Base-by-base conservation (phyloP, 2,329 filamentous ascomycete genomes). In the Clarireedia hainanense region DNA sequence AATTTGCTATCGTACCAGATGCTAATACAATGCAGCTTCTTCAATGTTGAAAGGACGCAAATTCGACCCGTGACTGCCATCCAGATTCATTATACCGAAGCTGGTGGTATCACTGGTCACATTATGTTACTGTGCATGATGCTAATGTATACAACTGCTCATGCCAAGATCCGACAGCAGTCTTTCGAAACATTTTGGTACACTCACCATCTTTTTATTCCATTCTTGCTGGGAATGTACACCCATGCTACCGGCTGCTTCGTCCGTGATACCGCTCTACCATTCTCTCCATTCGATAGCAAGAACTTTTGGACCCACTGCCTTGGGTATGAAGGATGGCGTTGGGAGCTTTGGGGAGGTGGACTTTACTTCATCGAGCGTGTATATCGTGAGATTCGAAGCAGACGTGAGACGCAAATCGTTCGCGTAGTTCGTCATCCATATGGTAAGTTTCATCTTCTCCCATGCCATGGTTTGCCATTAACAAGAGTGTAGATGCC, bases 161-260 rank as follows among this genome's bases (percentile, higher is more conserved):
- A 99, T 69, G 81, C 87, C 65, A 88, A 89, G 63, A 97, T 99
- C 62, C 88, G 94, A 54, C 92, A 97, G 70, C 94, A 99, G 70
- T 95, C 90, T 0, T 99, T 91, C 69, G 94, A 99, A 74, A 95
- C 92, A 0, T 99, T 99, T 71, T 99, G 94, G 94, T 99, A 99
- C 74, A 96, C 91, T 0, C 94, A 99, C 73, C 94, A 99, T 67
- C 81, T 99, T n/a, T 97, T 97, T 68, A 88, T 99, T 58, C 92
- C 94, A 1, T 99, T 99, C 72, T 74, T 97, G 67, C 79, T 99
- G 46, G 92, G 83, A 47, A 84, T 99, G 64, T 99, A 97, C 73
- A 97, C 92, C 12, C 94, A 99, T 72, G 92, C 94, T 1, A 89
- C 89, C 6, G 91, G 91, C 58, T 99, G 94, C 74, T 99, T 99